Evolutionary conservation across 495 filamentous ascomycete species (phyloP), one percentile per base, ranked within the genome.

Genomic region (Immersiella caudata): DNA sequence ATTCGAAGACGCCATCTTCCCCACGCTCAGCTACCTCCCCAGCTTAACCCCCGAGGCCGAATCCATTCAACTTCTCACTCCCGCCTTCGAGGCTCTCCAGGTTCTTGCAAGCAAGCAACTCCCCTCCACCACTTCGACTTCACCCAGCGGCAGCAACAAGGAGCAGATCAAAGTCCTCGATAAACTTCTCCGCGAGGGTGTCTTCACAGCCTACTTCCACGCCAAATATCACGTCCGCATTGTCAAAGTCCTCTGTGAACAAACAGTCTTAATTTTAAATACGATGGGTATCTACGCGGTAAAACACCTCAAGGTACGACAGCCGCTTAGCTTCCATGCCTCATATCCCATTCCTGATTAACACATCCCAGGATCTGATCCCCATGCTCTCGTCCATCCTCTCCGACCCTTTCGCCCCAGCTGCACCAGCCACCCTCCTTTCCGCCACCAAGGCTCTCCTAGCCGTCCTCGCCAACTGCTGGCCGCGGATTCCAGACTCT

Each of bases 1-100:
- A 24, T 91, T 99, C 70, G 87, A 92, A 73, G 87, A 93, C 35
- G 89, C 92, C 12, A 75, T 96, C 12, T 84, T 88, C 66, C 92
- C 93, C 0, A 88, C 85, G 25, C 81, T 97, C 1, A 80, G 87
- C 16, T 91, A 86, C 65, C 83, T 97, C 0, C 95, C 95, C 7
- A 87, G 84, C 36, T 81, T 97, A 26, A 97, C 93, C 0, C 89
- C 93, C 6, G 88, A 90, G 67, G 73, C 83, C 0, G 89, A 92
- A 62, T 90, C 91, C 1, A 66, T 93, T n/a, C 62, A 75, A 0
- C 79, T 97, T 2, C 82, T 97, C 0, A 68, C 71, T 16, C 84
- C 83, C 1, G 88, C 91, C 1, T 96, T 94, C 56, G 81, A 84
- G 16, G 87, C 87, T 7, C 79, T 97, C 1, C 75, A 90, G 21